A percentile compares a stretch with the other conserved stretches of the same genome.
These are phyloP conservation scores for Wolfiporia cocos DNA, from an alignment of 1,284 basidiomycete genomes.

Conservation along the genomic window DNA sequence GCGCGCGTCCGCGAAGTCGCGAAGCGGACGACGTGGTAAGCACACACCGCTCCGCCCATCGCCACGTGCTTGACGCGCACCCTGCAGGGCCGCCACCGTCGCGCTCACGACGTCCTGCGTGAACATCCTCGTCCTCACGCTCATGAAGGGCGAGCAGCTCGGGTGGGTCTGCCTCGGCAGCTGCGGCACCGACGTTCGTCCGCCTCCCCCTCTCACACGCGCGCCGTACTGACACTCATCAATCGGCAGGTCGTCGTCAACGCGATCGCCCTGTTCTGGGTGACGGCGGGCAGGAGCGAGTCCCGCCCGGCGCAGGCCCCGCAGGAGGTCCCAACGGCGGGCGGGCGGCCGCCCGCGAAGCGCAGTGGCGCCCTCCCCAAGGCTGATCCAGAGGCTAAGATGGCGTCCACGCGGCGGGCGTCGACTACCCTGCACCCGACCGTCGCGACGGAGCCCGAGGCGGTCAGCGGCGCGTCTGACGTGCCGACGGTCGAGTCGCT, in stretches of 20 bases:
- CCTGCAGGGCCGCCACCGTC: conserved; percentile 34
- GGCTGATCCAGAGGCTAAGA: no score
- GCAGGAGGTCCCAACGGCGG: not conserved
- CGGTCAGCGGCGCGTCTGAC: no score
- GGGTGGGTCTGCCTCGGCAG: conserved; percentile 49
- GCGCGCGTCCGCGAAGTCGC: conserved; percentile 32
- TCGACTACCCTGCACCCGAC: no score
- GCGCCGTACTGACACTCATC: not conserved
- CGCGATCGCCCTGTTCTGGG: conserved; percentile 22
- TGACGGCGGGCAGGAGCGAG: conserved; percentile 15
- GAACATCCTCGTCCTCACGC: conserved; percentile 44
- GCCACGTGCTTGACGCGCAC: not conserved
- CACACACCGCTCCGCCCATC: not conserved
- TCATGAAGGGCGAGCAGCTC: conserved; percentile 42
- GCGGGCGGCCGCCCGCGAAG: no score
- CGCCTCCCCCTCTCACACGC: no score
- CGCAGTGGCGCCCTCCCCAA: no score
- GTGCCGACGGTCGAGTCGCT: no score
- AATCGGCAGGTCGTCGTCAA: conserved; percentile 18
- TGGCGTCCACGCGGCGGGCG: no score
- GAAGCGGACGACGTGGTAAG: conserved; percentile 34
- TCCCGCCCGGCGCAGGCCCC: not conserved
- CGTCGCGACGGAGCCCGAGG: no score
- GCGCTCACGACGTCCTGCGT: conserved; percentile 36
- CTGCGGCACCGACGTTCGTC: conserved; percentile 42